A percentile compares a stretch with the other conserved stretches of the same genome.
Conservation (phyloP, 2,329 filamentous ascomycete genomes). For the Didymosphaeria variabile region DNA sequence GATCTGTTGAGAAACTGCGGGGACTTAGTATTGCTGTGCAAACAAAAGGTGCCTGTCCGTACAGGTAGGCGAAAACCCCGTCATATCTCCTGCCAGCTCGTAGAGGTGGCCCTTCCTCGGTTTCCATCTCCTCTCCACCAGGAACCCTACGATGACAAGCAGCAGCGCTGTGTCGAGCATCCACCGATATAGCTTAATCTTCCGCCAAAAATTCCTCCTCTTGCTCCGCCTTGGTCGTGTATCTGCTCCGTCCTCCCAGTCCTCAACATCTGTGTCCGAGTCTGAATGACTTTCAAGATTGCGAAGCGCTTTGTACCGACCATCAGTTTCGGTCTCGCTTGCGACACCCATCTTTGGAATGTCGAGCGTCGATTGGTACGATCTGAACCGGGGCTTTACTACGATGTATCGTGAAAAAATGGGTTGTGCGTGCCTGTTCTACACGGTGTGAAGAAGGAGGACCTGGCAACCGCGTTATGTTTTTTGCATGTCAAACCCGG, state of each 20-base stretch:
- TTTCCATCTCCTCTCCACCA: conserved; percentile 37
- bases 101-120: conserved; percentile 24
- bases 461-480: conserved; percentile 14
- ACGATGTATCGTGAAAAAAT: not conserved
- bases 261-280: conserved; percentile 41
- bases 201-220: conserved; percentile 26
- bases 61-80: conserved; percentile 46
- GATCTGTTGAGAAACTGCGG: conserved; percentile 41
- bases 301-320: conserved; percentile 35
- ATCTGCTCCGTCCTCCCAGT: conserved; percentile 28
- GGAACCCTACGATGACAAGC: conserved; percentile 38
- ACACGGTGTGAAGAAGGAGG: not conserved
- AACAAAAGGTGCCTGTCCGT: not conserved
- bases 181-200: conserved; percentile 33
- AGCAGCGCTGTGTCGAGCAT: conserved; percentile 40
- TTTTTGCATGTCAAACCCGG: conserved; percentile 26
- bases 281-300: conserved; percentile 33
- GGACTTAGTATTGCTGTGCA: conserved; percentile 9
- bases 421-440: not conserved
- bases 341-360: conserved; percentile 21
- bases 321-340: conserved; percentile 29
- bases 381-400: conserved; percentile 12
- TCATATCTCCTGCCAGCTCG: conserved; percentile 41
- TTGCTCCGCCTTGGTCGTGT: conserved; percentile 13
- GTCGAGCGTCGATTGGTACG: conserved; percentile 27